phyloP scores from a whole-genome alignment of 2,329 filamentous ascomycete species.

The Pseudogymnoascus sp. region DNA sequence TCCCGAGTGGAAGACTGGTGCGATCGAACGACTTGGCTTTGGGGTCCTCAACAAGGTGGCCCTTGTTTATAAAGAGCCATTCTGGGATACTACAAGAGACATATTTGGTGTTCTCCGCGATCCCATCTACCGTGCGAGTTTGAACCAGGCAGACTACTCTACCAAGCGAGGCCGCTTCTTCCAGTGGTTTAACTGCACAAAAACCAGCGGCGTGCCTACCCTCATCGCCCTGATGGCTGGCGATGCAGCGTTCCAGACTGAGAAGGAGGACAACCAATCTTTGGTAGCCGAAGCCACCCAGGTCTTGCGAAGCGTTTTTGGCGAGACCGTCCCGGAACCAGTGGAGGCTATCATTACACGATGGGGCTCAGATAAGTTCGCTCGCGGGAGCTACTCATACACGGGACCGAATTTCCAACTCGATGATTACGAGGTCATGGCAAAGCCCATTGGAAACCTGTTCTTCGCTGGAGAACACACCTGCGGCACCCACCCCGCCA shows the following conservation, averaged over 20 bases:
- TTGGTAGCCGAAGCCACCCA: slow-evolving; percentile 76
- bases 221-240: slow-evolving; percentile 93
- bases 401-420: slow-evolving; percentile 75
- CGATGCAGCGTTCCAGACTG: slow-evolving; percentile 84
- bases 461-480: slow-evolving; percentile 97
- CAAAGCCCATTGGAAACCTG: slow-evolving; percentile 73
- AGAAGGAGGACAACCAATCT: slow-evolving; percentile 66
- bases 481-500: slow-evolving; percentile 90
- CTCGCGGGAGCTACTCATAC: slow-evolving; percentile 92
- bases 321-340: slow-evolving; percentile 64
- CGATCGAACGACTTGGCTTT: slow-evolving; percentile 80
- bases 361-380: slow-evolving; percentile 86
- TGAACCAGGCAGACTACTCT: slow-evolving; percentile 73
- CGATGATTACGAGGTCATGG: slow-evolving; percentile 91
- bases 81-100: slow-evolving; percentile 85
- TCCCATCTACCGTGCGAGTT: slow-evolving; percentile 61
- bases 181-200: slow-evolving; percentile 93
- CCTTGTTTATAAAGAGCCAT: slow-evolving; percentile 78
- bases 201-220: slow-evolving; percentile 80
- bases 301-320: slow-evolving; percentile 72
- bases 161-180: slow-evolving; percentile 85
- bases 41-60: slow-evolving; percentile 94
- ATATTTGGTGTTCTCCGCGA: slow-evolving; percentile 90
- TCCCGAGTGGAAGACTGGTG: slow-evolving; percentile 77
- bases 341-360: slow-evolving; percentile 83